Percentiles rank a stretch among this genome's conserved stretches.
Conservation (phyloP, 768 basidiomycete species). For the Mycena sanguinolenta region DNA sequence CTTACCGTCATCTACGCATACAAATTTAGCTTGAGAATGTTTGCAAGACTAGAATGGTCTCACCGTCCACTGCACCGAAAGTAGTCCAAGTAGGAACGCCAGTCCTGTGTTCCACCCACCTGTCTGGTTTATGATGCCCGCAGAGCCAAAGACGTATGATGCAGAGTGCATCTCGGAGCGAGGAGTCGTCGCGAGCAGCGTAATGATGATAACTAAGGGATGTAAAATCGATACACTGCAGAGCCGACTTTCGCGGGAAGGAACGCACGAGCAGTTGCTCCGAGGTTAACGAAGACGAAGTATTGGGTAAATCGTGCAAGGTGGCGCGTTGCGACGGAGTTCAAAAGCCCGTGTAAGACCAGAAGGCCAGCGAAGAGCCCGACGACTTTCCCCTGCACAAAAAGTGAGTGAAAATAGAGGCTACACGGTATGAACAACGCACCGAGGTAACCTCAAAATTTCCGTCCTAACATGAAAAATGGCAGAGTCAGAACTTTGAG, state of each 20-base stretch:
- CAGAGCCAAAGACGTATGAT: conserved; percentile 82
- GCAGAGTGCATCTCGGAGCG: conserved; percentile 86
- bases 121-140: conserved; percentile 82
- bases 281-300: conserved; percentile 92
- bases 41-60: conserved; percentile 41
- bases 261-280: conserved; percentile 71
- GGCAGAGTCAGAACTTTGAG: conserved; percentile 9
- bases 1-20: conserved; percentile 79
- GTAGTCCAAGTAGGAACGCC: conserved; percentile 86
- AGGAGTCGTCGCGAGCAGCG: conserved; percentile 80
- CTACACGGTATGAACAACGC: conserved; percentile 18
- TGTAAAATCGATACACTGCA: conserved; percentile 11
- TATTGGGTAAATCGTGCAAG: conserved; percentile 78
- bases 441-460: conserved; percentile 70
- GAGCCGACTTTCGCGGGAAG: background rate
- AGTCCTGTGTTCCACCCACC: conserved; percentile 86
- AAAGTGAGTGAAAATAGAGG: conserved; percentile 3
- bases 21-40: conserved; percentile 19
- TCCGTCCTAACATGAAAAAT: conserved; percentile 61
- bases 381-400: conserved; percentile 74
- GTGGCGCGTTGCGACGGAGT: conserved; percentile 80
- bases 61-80: conserved; percentile 95
- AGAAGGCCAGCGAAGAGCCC: conserved; percentile 84
- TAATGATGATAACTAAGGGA: conserved; percentile 83
- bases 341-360: conserved; percentile 77